Conservation (phyloP, 805 yeast species). For the Yamadazyma endophytica region DNA sequence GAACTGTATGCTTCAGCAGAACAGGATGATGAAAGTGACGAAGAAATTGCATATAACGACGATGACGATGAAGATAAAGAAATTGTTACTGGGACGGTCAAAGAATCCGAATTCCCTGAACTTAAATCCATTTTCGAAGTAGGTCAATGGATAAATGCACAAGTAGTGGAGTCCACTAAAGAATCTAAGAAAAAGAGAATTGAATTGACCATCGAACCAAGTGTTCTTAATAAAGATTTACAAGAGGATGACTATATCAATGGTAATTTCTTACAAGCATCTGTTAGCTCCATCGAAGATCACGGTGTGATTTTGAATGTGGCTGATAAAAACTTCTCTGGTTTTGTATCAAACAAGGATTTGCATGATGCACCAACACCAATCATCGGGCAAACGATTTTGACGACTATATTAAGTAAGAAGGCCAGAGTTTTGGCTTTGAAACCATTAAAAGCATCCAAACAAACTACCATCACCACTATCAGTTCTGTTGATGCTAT, state of each 20-base stretch:
- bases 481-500: conserved; percentile 75
- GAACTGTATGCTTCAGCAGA: conserved; percentile 51
- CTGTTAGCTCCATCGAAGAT: conserved; percentile 80
- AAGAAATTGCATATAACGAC: conserved; percentile 30
- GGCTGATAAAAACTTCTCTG: conserved; percentile 56
- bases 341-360: conserved; percentile 75
- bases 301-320: conserved; percentile 79
- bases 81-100: conserved; percentile 17
- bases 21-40: conserved; percentile 26
- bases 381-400: conserved; percentile 63
- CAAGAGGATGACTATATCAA: conserved; percentile 59
- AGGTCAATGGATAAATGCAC: conserved; percentile 88
- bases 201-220: conserved; percentile 71
- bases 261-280: conserved; percentile 69
- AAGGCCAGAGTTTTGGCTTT: conserved; percentile 56
- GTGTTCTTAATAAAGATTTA: conserved; percentile 57
- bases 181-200: conserved; percentile 54
- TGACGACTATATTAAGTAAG: conserved; percentile 49
- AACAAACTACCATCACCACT: conserved; percentile 44
- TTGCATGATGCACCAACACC: conserved; percentile 32
- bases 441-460: conserved; percentile 41
- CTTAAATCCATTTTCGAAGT: conserved; percentile 50
- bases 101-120: conserved; percentile 46
- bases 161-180: conserved; percentile 54
- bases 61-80: conserved; percentile 28